These are phyloP conservation scores for Discostella stelligera DNA, from an alignment of 352 stramenopile species.

Conservation along the genomic window DNA sequence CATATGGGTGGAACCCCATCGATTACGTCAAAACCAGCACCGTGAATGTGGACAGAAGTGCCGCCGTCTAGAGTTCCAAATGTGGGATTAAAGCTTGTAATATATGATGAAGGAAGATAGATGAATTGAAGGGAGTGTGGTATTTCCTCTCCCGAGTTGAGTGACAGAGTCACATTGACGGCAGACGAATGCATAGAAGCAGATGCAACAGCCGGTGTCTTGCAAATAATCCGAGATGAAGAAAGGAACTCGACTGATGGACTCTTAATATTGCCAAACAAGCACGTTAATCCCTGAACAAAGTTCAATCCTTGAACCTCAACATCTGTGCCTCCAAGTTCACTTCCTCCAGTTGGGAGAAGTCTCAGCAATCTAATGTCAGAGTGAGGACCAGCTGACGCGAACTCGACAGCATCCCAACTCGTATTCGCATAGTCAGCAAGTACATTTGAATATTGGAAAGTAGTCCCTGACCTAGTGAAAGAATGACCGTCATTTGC, in stretches of 20 bases:
- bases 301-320: constrained; percentile 31
- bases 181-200: constrained; percentile 1
- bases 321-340: constrained; percentile 25
- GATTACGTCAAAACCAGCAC: constrained; percentile 24
- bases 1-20: constrained; percentile 19
- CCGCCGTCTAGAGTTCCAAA: constrained; percentile 22
- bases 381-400: too few species aligned
- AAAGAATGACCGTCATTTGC: constrained; percentile 28
- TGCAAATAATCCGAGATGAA: constrained; percentile 26
- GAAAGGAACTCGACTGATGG: constrained; percentile 23
- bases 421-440: too few species aligned
- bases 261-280: constrained; percentile 21
- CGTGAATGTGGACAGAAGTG: constrained; percentile 37
- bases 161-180: constrained; percentile 22
- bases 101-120: constrained; percentile 22
- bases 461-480: constrained; percentile 13
- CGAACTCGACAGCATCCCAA: too few species aligned
- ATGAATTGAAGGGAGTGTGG: constrained; percentile 13
- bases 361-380: constrained; percentile 21
- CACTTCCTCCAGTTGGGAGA: constrained; percentile 28
- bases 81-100: constrained; percentile 28
- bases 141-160: constrained; percentile 3
- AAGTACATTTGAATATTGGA: constrained; percentile 28
- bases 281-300: constrained; percentile 16
- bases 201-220: constrained; percentile 8